Conservation (phyloP, 2,329 filamentous ascomycete genomes). For the Pestalotiopsis sp. region DNA sequence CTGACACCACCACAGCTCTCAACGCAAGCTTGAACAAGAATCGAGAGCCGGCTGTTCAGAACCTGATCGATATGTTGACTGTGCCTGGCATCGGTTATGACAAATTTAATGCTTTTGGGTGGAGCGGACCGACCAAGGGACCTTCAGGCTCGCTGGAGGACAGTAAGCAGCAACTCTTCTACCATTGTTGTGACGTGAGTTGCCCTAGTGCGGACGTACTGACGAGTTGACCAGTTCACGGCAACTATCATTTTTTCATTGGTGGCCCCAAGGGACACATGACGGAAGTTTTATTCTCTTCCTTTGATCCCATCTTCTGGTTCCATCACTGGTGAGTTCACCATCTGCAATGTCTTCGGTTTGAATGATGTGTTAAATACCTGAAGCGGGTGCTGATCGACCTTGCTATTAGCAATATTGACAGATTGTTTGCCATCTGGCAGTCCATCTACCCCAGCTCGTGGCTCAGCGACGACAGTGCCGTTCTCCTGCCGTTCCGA, state of each 20-base stretch:
- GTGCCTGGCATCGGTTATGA: background rate
- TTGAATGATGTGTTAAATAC: background rate
- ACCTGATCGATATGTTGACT: background rate
- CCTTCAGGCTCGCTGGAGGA: background rate
- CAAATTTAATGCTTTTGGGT: background rate
- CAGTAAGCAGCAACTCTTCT: background rate
- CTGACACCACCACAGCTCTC: background rate
- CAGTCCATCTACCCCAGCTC: slow-evolving; percentile 24
- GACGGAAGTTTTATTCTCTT: slow-evolving; percentile 25
- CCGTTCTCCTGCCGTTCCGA: background rate
- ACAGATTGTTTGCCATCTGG: slow-evolving; percentile 29
- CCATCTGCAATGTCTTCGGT: background rate
- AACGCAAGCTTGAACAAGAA: background rate
- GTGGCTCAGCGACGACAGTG: slow-evolving; percentile 4
- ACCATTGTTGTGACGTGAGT: background rate
- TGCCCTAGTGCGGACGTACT: background rate
- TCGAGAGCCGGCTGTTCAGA: background rate
- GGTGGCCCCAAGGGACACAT: slow-evolving; percentile 25
- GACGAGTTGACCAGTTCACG: slow-evolving; percentile 15
- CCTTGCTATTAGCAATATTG: slow-evolving; percentile 18
- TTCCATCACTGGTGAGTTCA: slow-evolving; percentile 15
- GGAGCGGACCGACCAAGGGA: background rate
- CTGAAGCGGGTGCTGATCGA: background rate
- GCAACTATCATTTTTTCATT: slow-evolving; percentile 22
- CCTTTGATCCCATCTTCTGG: slow-evolving; percentile 32